A percentile compares a stretch with the other conserved stretches of the same genome.
Conservation (phyloP, 371 early-diverging fungal genomes). For the Mortierella sp. region DNA sequence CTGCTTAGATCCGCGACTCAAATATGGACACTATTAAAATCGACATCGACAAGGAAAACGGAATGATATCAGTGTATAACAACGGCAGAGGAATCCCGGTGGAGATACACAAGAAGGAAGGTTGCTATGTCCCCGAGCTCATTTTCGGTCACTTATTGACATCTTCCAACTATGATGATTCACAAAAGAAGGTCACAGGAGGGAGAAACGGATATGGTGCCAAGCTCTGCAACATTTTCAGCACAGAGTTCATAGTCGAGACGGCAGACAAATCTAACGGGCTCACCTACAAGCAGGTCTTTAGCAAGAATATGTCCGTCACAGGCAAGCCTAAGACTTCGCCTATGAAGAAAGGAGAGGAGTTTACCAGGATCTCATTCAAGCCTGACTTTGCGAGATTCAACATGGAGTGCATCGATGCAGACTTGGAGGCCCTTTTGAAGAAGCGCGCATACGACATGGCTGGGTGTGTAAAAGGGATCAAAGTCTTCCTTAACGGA, state of each 20-base stretch:
- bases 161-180: constrained; percentile 99
- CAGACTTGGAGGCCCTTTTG: constrained; percentile 91
- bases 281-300: constrained; percentile 89
- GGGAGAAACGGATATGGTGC: constrained; percentile 99
- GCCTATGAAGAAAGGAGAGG: constrained; percentile 67
- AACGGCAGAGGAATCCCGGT: constrained; percentile 99
- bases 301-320: constrained; percentile 90
- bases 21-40: constrained; percentile 94
- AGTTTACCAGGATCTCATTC: constrained; percentile 96
- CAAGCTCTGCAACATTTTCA: constrained; percentile 99
- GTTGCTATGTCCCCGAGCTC: constrained; percentile 98
- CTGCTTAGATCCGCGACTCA: constrained; percentile 88
- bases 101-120: constrained; percentile 94
- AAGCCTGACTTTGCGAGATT: constrained; percentile 97
- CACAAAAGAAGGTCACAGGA: constrained; percentile 98
- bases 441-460: constrained; percentile 98
- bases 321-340: constrained; percentile 84
- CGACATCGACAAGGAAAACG: constrained; percentile 88
- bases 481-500: constrained; percentile 96
- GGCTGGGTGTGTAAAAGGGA: constrained; percentile 91
- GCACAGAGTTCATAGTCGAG: constrained; percentile 97
- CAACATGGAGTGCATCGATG: constrained; percentile 90
- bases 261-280: constrained; percentile 87
- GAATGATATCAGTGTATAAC: constrained; percentile 93
- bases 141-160: constrained; percentile 99